Evolutionary conservation across 2,329 filamentous ascomycete genomes (phyloP), one percentile per base, ranked within the genome.

Genomic region (Penicillium sp.): DNA sequence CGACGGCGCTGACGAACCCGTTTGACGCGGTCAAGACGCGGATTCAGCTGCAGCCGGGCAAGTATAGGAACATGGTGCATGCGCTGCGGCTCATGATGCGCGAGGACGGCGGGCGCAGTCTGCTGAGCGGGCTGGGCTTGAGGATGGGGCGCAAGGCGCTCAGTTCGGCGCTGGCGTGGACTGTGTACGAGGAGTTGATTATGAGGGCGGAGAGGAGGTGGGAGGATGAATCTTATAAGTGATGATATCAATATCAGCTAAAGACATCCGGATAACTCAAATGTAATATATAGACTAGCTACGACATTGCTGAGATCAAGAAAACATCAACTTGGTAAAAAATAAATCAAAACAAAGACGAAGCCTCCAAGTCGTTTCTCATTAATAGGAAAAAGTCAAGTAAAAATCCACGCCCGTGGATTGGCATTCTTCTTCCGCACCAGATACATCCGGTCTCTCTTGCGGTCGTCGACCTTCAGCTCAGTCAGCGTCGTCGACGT

Each of bases 21-120:
- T 97, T 97, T 67, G 94, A 99, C 73, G 91, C 91, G 0, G 86
- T 97, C 72, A 99, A 99, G 78, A 99, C 94, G 21, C 80, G 94
- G 50, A 85, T 99, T 64, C 94, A 99, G 75, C 80, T 99, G 33
- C 90, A 95, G 77, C 94, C 94, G 3, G 79, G 79, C 6, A 81
- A 83, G 57, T 99, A 97, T 68, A 80, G 81, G 33, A 97, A 97
- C 66, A 90, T 93, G 81, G 73, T 89, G 62, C 85, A 89, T 60
- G 91, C 92, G 0, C 85, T 82, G 42, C 82, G 79, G 66, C 81
- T 85, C 68, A 96, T 99, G 88, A 71, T 97, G 3, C 74, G 76
- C 1, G 88, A 96, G 65, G 93, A 97, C 61, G 93, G 93, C 0
- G 64, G 89, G 20, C 81, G 87, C 54, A 89, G 89, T 59, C 79